A percentile compares a stretch with the other conserved stretches of the same genome.
Evolutionary conservation across 2,329 filamentous ascomycete genomes (phyloP).

Genomic region (Chrysosporium queenslandicum): DNA sequence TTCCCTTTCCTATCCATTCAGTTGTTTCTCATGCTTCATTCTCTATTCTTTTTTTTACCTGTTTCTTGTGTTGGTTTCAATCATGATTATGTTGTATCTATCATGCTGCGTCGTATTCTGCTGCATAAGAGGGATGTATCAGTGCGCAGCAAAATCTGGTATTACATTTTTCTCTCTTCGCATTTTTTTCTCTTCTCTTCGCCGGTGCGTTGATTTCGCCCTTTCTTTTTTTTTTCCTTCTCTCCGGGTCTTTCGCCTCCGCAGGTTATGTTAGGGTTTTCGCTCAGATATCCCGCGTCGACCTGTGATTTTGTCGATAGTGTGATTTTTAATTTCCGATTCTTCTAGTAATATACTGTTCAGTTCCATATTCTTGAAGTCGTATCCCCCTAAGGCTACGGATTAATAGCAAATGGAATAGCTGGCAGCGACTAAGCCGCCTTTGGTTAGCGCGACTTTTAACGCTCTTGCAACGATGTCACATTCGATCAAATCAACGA

Average conservation of each 20-base stretch:
- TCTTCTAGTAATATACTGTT: conserved; percentile 6
- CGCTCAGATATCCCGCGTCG: conserved; percentile 8
- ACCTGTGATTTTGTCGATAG: neutral
- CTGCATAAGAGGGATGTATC: neutral
- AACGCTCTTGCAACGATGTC: neutral
- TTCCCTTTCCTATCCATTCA: neutral
- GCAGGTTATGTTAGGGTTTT: neutral
- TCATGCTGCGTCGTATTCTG: neutral
- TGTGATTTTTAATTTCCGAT: neutral
- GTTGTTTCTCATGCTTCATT: neutral
- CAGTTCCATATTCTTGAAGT: neutral
- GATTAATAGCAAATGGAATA: no score
- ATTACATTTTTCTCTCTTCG: neutral
- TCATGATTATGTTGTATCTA: conserved; percentile 4
- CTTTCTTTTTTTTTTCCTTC: neutral
- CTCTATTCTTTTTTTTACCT: neutral
- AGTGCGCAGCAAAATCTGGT: neutral
- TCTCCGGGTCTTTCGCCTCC: neutral
- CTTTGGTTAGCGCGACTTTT: neutral
- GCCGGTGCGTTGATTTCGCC: neutral
- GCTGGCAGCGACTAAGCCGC: no score
- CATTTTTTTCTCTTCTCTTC: neutral
- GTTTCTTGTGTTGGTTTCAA: conserved; percentile 1
- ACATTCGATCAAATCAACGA: neutral
- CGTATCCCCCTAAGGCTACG: neutral